phyloP scores from a whole-genome alignment of 176 grass and related monocot genomes.

The Hordeum vulgare region DNA sequence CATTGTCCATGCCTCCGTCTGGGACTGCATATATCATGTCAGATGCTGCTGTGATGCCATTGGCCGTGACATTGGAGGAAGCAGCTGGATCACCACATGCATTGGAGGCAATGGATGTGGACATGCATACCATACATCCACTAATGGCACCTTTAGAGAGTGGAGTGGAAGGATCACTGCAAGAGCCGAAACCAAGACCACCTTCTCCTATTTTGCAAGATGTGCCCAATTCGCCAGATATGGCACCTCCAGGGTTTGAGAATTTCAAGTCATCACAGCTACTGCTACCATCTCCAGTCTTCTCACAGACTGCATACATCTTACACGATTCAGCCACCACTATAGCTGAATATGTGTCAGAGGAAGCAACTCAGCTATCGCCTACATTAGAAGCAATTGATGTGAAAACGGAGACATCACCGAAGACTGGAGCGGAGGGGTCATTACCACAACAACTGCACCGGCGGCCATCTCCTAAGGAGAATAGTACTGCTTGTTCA shows the following conservation, averaged over 20 bases:
- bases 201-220: neutral
- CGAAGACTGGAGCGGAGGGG: neutral
- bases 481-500: conserved; percentile 5
- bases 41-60: neutral
- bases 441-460: neutral
- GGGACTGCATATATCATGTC: neutral
- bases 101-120: conserved; percentile 5
- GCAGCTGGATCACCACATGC: neutral
- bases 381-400: conserved; percentile 1
- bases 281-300: neutral
- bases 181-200: neutral
- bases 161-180: neutral
- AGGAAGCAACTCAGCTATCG: neutral
- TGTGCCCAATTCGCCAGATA: neutral
- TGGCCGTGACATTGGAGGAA: neutral
- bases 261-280: conserved; percentile 20
- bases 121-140: neutral
- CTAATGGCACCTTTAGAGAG: neutral
- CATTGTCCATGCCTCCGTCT: neutral
- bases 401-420: neutral
- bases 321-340: neutral
- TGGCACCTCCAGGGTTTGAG: conserved; percentile 28
- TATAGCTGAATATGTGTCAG: neutral
- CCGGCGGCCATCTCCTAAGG: neutral
- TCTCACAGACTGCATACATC: neutral